Evolutionary conservation across 1,284 basidiomycete species (phyloP).

Genomic region (Singerocomus rubriflavus): DNA sequence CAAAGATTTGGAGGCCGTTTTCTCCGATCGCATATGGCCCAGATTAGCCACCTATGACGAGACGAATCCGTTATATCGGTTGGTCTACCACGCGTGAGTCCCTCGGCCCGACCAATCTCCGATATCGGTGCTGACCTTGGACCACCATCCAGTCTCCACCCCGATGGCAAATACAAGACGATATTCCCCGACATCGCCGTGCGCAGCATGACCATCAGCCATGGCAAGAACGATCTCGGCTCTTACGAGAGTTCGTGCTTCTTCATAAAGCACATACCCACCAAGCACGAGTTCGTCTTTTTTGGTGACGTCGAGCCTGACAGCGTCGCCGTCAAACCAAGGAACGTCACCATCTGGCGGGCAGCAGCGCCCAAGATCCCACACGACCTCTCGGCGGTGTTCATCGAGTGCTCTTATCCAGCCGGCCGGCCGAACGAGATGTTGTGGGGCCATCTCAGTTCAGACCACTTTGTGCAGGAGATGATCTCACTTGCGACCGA

Average conservation of each 20-base stretch:
- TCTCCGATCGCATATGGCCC: constrained; percentile 79
- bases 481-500: constrained; percentile 61
- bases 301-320: constrained; percentile 86
- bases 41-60: constrained; percentile 74
- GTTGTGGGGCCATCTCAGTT: constrained; percentile 76
- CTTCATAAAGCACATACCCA: constrained; percentile 64
- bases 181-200: constrained; percentile 59
- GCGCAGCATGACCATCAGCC: constrained; percentile 64
- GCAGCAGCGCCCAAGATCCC: constrained; percentile 69
- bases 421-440: constrained; percentile 55
- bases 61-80: constrained; percentile 49
- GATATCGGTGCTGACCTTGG: constrained; percentile 8
- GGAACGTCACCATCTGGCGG: constrained; percentile 66
- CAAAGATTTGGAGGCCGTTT: constrained; percentile 68
- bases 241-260: constrained; percentile 72
- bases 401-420: constrained; percentile 84
- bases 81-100: constrained; percentile 59
- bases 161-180: constrained; percentile 48
- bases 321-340: constrained; percentile 53
- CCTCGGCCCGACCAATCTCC: constrained; percentile 7
- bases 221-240: constrained; percentile 55
- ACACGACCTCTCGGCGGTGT: constrained; percentile 58
- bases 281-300: constrained; percentile 67
- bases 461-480: constrained; percentile 68
- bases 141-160: constrained; percentile 35